Conservation (phyloP, 331 rosid genomes). For the Cydonia oblonga region DNA sequence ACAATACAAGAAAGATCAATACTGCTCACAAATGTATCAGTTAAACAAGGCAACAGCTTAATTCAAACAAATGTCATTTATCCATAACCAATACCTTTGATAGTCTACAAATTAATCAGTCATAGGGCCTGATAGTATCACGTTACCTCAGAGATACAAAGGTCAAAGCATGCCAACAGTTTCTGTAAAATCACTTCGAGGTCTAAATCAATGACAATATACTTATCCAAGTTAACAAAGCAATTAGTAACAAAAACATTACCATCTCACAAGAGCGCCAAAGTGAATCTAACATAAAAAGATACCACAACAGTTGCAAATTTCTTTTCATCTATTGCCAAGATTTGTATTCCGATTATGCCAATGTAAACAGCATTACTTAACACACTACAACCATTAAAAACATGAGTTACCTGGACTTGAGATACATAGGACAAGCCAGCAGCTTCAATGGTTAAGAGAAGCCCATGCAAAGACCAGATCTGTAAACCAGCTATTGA, state of each 20-base stretch:
- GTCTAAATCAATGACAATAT: not conserved
- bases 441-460: conserved; percentile 95
- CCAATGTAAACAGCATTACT: not conserved
- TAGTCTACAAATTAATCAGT: not conserved
- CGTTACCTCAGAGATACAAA: not conserved
- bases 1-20: not conserved
- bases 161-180: not conserved
- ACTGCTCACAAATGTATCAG: not conserved
- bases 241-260: not conserved
- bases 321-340: not conserved
- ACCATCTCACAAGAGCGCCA: not conserved
- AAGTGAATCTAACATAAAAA: not conserved
- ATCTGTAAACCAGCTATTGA: conserved; percentile 65
- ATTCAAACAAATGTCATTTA: not conserved
- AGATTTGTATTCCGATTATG: not conserved
- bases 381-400: not conserved
- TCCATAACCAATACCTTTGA: not conserved
- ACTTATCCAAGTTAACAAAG: not conserved
- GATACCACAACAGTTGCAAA: not conserved
- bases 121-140: not conserved
- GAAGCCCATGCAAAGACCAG: conserved; percentile 98
- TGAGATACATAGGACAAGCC: conserved; percentile 93
- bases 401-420: conserved; percentile 61
- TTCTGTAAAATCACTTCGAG: not conserved
- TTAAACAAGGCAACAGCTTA: not conserved